phyloP scores from a whole-genome alignment of 352 stramenopile species.

The Phytopythium ostracodes region DNA sequence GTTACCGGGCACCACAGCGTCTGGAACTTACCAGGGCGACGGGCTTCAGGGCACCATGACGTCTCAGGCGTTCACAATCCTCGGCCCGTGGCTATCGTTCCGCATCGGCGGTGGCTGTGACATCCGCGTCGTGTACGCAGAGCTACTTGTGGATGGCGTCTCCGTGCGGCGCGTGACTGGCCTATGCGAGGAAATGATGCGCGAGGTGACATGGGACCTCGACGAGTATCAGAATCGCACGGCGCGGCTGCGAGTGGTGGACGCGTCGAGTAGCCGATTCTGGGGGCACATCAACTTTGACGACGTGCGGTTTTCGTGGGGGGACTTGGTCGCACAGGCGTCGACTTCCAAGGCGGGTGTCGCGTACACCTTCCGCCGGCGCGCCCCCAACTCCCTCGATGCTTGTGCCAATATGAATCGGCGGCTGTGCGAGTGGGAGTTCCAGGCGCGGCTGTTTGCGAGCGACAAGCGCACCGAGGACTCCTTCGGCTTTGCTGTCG shows the following conservation, averaged over 20 bases:
- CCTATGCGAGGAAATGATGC: constrained; percentile 90
- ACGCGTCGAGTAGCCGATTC: constrained; percentile 68
- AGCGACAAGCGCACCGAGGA: constrained; percentile 89
- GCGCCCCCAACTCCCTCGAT: constrained; percentile 38
- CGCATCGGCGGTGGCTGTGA: constrained; percentile 95
- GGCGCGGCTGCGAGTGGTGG: constrained; percentile 92
- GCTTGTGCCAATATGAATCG: constrained; percentile 64
- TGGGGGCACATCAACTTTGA: constrained; percentile 98
- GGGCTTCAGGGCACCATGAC: constrained; percentile 90
- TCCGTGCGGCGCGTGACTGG: constrained; percentile 86
- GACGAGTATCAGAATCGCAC: constrained; percentile 67
- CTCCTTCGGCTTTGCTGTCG: constrained; percentile 84
- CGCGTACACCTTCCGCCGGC: constrained; percentile 78
- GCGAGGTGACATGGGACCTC: constrained; percentile 87
- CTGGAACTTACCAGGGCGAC: constrained; percentile 87
- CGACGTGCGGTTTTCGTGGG: constrained; percentile 93
- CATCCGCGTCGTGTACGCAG: constrained; percentile 87
- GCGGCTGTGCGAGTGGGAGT: constrained; percentile 80
- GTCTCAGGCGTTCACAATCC: constrained; percentile 92
- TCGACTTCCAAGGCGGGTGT: constrained; percentile 63
- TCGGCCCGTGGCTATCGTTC: constrained; percentile 89
- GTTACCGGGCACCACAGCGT: constrained; percentile 49
- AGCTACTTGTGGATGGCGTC: constrained; percentile 93
- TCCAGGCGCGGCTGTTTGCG: constrained; percentile 82
- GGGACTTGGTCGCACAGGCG: constrained; percentile 36